phyloP scores from a whole-genome alignment of 2,329 filamentous ascomycete species.

The Metarhizium humberi region DNA sequence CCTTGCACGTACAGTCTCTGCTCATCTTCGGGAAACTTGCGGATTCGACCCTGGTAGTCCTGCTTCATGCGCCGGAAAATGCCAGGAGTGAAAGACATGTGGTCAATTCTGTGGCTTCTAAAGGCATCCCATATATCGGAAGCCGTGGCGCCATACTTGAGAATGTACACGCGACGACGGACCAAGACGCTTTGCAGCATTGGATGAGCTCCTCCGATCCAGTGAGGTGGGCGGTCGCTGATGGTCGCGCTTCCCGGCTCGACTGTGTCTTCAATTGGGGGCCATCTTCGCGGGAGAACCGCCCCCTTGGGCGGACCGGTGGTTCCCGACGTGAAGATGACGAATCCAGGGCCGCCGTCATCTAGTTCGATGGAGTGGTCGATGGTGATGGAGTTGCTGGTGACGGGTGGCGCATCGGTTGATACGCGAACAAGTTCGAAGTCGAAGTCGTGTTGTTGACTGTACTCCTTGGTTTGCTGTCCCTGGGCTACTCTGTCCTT shows the following conservation, averaged over 20 bases:
- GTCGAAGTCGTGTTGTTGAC: background rate
- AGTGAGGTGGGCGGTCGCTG: slow-evolving; percentile 11
- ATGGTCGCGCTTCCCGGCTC: slow-evolving; percentile 5
- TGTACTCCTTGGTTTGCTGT: background rate
- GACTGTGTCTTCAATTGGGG: background rate
- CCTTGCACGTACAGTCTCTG: slow-evolving; percentile 3
- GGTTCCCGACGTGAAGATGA: slow-evolving; percentile 55
- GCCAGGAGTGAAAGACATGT: slow-evolving; percentile 7
- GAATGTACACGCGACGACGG: slow-evolving; percentile 8
- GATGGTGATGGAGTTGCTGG: slow-evolving; percentile 4
- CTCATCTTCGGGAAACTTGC: slow-evolving; percentile 1
- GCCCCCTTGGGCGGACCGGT: slow-evolving; percentile 72
- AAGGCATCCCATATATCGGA: slow-evolving; percentile 8
- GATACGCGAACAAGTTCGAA: slow-evolving; percentile 2
- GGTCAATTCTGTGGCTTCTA: slow-evolving; percentile 6
- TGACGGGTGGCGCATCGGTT: slow-evolving; percentile 6
- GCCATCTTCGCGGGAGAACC: slow-evolving; percentile 35
- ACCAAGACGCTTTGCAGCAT: slow-evolving; percentile 1
- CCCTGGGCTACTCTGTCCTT: background rate
- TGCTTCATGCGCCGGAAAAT: slow-evolving; percentile 11
- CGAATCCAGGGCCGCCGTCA: slow-evolving; percentile 8
- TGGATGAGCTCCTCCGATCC: slow-evolving; percentile 11
- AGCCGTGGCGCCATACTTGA: slow-evolving; percentile 5
- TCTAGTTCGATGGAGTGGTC: slow-evolving; percentile 6
- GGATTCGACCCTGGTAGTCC: slow-evolving; percentile 1